Evolutionary conservation across 2,329 filamentous ascomycete genomes (phyloP), one percentile per base, ranked within the genome.

Genomic region (Calonectria crousiana): DNA sequence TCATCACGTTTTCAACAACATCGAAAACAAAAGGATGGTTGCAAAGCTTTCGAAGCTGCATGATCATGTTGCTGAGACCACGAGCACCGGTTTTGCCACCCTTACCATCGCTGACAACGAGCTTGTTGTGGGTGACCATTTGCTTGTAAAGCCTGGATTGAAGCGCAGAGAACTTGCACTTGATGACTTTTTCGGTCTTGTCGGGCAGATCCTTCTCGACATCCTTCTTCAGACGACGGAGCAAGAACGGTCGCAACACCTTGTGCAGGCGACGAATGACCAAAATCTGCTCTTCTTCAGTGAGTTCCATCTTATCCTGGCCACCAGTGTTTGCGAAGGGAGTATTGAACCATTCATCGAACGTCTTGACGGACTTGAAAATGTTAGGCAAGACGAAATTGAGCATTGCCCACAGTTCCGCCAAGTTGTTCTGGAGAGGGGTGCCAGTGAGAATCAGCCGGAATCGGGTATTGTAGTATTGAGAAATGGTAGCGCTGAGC

Each of bases 301-400:
- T 98, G 76, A 99, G 89, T 83, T 98, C 96, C 95, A 99, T 99
- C 89, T 97, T 98, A 86, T 99, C 97, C 86, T 98, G 96, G 51
- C 95, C 93, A 85, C 97, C 97, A 6, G 97, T 99, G 84, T 99
- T 99, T 79, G 97, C 97, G 84, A 99, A 99, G 0, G 97, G 97
- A 32, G 97, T 99, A 84, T 98, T 99, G 92, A 99, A 99, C 97
- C 97, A 99, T 85, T 99, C 97, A 84, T 99, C 97, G 82, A 99
- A 99, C 2, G 96, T 98, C 84, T 97, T 98, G 76, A 96, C 95
- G 2, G 97, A 98, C 85, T 99, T 99, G 93, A 99, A 99, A 78
- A 99, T 99, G 80, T 95, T 98, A 4, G 97, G 97, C 64, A 99
- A 89, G 51, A 98, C 97, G 84, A 99, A 99, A 87, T 99, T 99